Evolutionary conservation across 2,329 filamentous ascomycete genomes (phyloP), one percentile per base, ranked within the genome.

Genomic region (Phaeosphaeriaceae sp.): DNA sequence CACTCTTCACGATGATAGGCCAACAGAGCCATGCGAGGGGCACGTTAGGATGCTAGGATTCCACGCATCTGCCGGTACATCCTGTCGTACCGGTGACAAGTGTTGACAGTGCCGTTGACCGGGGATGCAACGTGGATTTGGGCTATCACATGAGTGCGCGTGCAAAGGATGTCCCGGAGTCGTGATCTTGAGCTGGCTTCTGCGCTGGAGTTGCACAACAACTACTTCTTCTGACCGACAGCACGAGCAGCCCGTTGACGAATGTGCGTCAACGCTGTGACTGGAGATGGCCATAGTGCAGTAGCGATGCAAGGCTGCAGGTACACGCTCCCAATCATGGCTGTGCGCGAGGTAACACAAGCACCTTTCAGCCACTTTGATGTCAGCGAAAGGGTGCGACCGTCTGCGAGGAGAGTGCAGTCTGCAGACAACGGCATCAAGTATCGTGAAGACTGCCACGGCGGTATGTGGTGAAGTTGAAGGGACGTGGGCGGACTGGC

Each of bases 31-130:
- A 42, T 42, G 48, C 33, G 17, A 41, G 48, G 48, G 22, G 21
- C 22, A 13, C 48, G 13, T 42, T 6, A 25, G 42, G 33, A 27
- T 21, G 21, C 21, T 36, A 31, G 48, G 33, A 42, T 51, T 36
- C 19, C 20, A 19, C 33, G 31, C 48, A 49, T 49, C 48, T 49
- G 27, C 27, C 48, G 48, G 40, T 46, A 19, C 48, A 36, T 49
- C 15, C 48, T 49, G 27, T 49, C 48, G 20, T 49, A 49, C 48
- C 48, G 48, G 33, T 49, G 17, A 25, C 44, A 48, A n/a, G 24
- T 48, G 13, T 31, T 48, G 44, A 46, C 44, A 46, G 44, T 25
- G 44, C 44, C 46, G 24, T 48, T 15, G 46, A 31, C 22, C 15
- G 46, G n/a, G 22, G n/a, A 31, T 15, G 21, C 46, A 48, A 48